These are phyloP conservation scores for Torulaspora indica DNA, from an alignment of 805 yeast species.

Conservation along the genomic window DNA sequence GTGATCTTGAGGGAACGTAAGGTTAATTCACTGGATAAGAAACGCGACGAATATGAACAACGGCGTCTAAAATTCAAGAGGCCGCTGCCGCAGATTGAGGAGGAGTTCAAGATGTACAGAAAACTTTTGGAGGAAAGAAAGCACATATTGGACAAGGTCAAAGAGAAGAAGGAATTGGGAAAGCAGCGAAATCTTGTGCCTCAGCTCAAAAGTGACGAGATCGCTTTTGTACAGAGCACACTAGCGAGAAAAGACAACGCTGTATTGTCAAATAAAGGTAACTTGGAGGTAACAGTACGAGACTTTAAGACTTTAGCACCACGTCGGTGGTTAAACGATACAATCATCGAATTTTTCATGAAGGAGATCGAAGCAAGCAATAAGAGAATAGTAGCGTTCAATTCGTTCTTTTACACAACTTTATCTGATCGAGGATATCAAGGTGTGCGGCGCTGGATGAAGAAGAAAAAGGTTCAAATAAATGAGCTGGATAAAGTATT, in stretches of 20 bases:
- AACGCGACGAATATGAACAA: conserved; percentile 20
- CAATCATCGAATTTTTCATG: conserved; percentile 78
- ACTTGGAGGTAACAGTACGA: conserved; percentile 55
- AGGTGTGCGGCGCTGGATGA: conserved; percentile 83
- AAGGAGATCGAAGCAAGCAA: conserved; percentile 34
- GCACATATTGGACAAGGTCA: conserved; percentile 36
- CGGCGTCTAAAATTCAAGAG: conserved; percentile 27
- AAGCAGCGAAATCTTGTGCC: conserved; percentile 27
- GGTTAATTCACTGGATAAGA: conserved; percentile 26
- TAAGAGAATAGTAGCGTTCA: conserved; percentile 59
- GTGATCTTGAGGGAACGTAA: conserved; percentile 30
- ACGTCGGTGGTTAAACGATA: conserved; percentile 85
- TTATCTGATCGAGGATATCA: conserved; percentile 66
- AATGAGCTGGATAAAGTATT: conserved; percentile 60
- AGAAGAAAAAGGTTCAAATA: conserved; percentile 64
- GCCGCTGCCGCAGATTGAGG: conserved; percentile 31
- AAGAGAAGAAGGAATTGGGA: conserved; percentile 18
- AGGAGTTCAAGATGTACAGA: conserved; percentile 42
- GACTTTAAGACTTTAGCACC: conserved; percentile 72
- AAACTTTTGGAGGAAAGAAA: conserved; percentile 42
- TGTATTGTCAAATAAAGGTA: conserved; percentile 31
- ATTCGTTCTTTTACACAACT: conserved; percentile 82
- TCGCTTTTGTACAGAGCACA: conserved; percentile 25
- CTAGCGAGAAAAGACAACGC: conserved; percentile 30
- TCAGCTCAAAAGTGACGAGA: conserved; percentile 22